phyloP scores from a whole-genome alignment of 306 rosid species.

The Quercus parvula region DNA sequence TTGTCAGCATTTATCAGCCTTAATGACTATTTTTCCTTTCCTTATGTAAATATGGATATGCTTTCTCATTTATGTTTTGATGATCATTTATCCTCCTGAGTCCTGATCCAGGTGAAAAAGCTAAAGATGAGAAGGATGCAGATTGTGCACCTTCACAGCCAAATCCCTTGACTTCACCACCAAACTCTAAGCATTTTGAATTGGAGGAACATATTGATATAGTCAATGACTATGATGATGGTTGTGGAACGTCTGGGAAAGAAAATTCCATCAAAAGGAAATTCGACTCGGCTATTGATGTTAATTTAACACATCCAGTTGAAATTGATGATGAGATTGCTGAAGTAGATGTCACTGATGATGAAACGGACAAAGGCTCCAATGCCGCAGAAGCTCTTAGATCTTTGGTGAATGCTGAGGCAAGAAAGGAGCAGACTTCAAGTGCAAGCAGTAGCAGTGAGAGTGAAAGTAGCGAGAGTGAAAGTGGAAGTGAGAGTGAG shows the following conservation, averaged over 20 bases:
- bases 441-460: constrained; percentile 74
- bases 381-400: constrained; percentile 87
- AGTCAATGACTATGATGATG: constrained; percentile 41
- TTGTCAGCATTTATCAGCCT: neutral
- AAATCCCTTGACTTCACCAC: constrained; percentile 41
- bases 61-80: neutral
- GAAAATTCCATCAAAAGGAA: constrained; percentile 52
- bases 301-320: constrained; percentile 45
- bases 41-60: neutral
- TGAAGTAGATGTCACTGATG: constrained; percentile 84
- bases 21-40: neutral
- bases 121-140: neutral
- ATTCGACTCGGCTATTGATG: constrained; percentile 58
- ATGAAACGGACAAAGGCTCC: constrained; percentile 80
- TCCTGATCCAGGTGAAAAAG: neutral
- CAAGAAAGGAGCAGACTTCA: constrained; percentile 56
- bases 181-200: constrained; percentile 49
- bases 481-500: constrained; percentile 36
- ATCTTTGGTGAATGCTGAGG: constrained; percentile 80
- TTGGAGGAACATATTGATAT: constrained; percentile 65
- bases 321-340: constrained; percentile 82
- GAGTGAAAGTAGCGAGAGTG: constrained; percentile 62
- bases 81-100: neutral
- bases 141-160: constrained; percentile 48
- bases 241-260: constrained; percentile 51